These are phyloP conservation scores for Cryphonectria japonica DNA, from an alignment of 2,329 filamentous ascomycete genomes.

Conservation along the genomic window DNA sequence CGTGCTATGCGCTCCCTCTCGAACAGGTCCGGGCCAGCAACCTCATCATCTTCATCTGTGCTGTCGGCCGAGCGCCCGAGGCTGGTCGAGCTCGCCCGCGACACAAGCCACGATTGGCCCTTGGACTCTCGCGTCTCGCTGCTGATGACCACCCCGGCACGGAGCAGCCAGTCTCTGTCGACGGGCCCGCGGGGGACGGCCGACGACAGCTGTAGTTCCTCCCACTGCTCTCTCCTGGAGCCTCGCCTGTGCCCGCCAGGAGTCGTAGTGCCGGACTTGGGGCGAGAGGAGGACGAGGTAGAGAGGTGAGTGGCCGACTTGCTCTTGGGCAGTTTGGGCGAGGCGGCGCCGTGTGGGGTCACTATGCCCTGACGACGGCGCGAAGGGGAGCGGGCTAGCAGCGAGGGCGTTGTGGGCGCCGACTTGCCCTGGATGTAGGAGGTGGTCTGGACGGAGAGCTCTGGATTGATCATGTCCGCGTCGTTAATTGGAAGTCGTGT, in stretches of 20 bases:
- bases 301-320: slow-evolving; percentile 64
- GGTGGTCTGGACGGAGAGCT: slow-evolving; percentile 33
- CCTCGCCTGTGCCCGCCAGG: slow-evolving; percentile 33
- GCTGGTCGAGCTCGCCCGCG: slow-evolving; percentile 66
- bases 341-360: slow-evolving; percentile 41
- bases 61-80: slow-evolving; percentile 56
- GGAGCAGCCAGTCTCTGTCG: slow-evolving; percentile 68
- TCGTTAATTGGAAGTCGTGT: slow-evolving; percentile 63
- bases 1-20: slow-evolving; percentile 43
- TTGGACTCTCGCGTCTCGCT: slow-evolving; percentile 68
- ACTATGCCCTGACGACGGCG: slow-evolving; percentile 46
- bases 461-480: slow-evolving; percentile 50
- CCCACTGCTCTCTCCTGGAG: slow-evolving; percentile 34
- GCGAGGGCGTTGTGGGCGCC: slow-evolving; percentile 65
- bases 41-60: slow-evolving; percentile 44
- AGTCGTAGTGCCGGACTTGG: slow-evolving; percentile 27
- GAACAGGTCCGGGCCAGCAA: slow-evolving; percentile 31
- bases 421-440: slow-evolving; percentile 67
- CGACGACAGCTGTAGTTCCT: slow-evolving; percentile 1
- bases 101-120: slow-evolving; percentile 71
- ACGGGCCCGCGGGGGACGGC: slow-evolving; percentile 41
- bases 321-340: slow-evolving; percentile 56
- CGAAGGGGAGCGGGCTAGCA: slow-evolving; percentile 62
- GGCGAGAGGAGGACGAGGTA: slow-evolving; percentile 13
- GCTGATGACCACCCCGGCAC: slow-evolving; percentile 65